Percentiles rank a stretch among this genome's conserved stretches.
These are phyloP conservation scores for Suillus decipiens DNA, from an alignment of 768 basidiomycete species.

Conservation along the genomic window DNA sequence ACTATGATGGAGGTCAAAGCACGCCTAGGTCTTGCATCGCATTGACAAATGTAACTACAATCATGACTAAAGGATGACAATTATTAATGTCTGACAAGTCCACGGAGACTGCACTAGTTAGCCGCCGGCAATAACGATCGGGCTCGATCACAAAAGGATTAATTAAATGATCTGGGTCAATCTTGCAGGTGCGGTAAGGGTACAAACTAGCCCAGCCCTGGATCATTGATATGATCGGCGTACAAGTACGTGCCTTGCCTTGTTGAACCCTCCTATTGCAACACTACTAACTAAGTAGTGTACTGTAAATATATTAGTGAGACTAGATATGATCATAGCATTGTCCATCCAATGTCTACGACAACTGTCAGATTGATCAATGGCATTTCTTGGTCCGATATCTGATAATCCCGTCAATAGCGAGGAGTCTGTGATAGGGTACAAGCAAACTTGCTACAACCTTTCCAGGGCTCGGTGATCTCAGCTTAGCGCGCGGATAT, in stretches of 20 bases:
- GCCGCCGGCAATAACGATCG: neutral
- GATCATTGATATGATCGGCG: neutral
- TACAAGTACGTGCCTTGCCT: neutral
- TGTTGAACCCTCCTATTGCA: neutral
- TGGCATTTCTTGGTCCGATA: no score
- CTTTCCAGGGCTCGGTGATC: neutral
- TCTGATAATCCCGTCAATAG: neutral
- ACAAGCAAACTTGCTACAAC: neutral
- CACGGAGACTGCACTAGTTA: conserved; percentile 55
- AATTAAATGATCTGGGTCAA: no score
- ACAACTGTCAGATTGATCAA: neutral
- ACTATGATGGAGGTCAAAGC: conserved; percentile 71
- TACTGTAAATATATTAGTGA: neutral
- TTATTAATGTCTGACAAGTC: conserved; percentile 26
- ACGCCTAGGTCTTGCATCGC: conserved; percentile 56
- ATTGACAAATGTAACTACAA: neutral
- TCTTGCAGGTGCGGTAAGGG: no score
- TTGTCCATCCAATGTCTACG: neutral
- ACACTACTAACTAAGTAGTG: neutral
- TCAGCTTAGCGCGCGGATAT: neutral
- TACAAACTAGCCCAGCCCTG: no score
- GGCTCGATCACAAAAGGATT: neutral
- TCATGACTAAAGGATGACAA: no score
- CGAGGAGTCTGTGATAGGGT: neutral
- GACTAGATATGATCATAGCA: neutral